Base-by-base conservation (phyloP, 1,139 yeast genomes). In the Pichia sp. region DNA sequence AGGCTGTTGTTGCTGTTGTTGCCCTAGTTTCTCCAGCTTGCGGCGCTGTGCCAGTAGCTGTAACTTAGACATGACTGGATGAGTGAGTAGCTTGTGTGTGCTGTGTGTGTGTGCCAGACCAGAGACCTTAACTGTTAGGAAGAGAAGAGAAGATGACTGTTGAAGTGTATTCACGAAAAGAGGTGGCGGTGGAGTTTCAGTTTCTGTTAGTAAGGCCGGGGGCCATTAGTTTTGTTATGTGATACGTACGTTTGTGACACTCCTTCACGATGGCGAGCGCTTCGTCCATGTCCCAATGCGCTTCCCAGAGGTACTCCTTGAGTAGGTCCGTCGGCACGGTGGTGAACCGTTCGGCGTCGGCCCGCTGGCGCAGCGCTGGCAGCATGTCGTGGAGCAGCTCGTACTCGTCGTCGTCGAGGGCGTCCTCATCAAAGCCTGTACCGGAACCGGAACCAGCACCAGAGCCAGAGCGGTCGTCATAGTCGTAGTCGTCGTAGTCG, bases 221-320 rank as follows among this genome's bases (percentile, higher is more conserved):
- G n/a, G n/a, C n/a, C n/a, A n/a, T n/a, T n/a, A n/a, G n/a, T n/a
- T n/a, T n/a, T n/a, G n/a, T n/a, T n/a, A n/a, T n/a, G n/a, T n/a
- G n/a, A 68, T 77, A 81, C 56, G 67, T 40, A 36, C 42, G 40
- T 29, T 34, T 29, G 22, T 40, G 39, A 13, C 33, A 32, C 15
- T 40, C 41, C 22, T 29, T 22, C 16, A 69, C 63, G 16, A 40
- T 29, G 6, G 17, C 29, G 5, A 32, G 27, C 10, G 47, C 46
- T 25, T 32, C 40, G 13, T 38, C 38, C 5, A 35, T 25, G 22
- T 42, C 35, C 25, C 38, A 44, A 20, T 40, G 29, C 6, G 39
- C 23, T 13, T 40, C 43, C 38, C 45, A 44, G 10, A 44, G 36
- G 26, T 42, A 37, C 15, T 41, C 42, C 15, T 44, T 44, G 19